These are phyloP conservation scores for Microbotryomycetes sp. DNA, from an alignment of 1,284 basidiomycete species.

Conservation along the genomic window DNA sequence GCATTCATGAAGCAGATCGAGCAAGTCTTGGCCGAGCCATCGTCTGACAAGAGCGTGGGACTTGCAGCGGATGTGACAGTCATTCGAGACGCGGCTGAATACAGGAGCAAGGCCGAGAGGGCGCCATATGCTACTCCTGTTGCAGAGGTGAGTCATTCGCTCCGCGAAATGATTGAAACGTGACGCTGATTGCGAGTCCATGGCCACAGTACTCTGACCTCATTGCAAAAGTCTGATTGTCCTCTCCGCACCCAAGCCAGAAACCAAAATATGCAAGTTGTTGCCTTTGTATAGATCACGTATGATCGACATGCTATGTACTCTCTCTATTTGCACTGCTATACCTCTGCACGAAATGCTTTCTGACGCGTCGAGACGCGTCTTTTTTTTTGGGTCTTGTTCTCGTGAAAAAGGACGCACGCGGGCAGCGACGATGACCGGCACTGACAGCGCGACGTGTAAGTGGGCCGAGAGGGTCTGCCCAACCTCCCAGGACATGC, in stretches of 20 bases:
- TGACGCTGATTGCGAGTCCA: background rate
- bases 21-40: background rate
- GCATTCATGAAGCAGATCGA: conserved; percentile 1
- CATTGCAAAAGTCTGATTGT: background rate
- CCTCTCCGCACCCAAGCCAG: background rate
- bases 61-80: conserved; percentile 7
- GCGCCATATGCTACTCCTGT: conserved; percentile 18
- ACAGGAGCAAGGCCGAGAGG: conserved; percentile 3
- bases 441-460: background rate
- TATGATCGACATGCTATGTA: conserved; percentile 11
- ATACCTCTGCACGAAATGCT: too few species aligned
- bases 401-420: too few species aligned
- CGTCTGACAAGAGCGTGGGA: conserved; percentile 8
- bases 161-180: background rate
- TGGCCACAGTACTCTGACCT: conserved; percentile 22
- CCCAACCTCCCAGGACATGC: background rate
- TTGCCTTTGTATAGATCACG: background rate
- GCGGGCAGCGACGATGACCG: background rate
- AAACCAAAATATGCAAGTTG: conserved; percentile 2
- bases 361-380: background rate
- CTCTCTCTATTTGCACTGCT: too few species aligned
- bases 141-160: conserved; percentile 13
- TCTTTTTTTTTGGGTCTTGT: too few species aligned
- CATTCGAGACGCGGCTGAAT: conserved; percentile 3
- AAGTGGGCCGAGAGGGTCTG: background rate